Base-by-base conservation (phyloP, 305 asterid genomes). In the Salvia sclarea region DNA sequence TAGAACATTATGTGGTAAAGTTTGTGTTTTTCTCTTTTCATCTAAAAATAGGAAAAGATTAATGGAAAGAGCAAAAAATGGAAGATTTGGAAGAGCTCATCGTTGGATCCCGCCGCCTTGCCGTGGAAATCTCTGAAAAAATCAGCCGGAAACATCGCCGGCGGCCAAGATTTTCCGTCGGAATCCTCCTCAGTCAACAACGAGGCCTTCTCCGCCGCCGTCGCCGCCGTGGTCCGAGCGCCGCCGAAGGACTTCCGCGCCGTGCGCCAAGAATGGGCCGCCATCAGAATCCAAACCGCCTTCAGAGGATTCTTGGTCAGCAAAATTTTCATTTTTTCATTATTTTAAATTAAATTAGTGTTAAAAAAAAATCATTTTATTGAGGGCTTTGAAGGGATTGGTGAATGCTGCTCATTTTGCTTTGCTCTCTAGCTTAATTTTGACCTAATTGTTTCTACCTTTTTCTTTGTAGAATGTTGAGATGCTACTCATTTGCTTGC, bases 201-300 rank as follows among this genome's bases (percentile, higher is more conserved):
- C 41, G 87, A 85, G 45, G 95, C 94, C 66, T 93, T 67, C 75
- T 76, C 47, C 70, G 97, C 96, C 63, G 96, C 98, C 18, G 87
- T 88, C 49, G 95, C 95, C 30, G 77, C 96, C 56, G 95, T 93
- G 16, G 95, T 88, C 9, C 79, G 98, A 68, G 97, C 97, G 61
- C 90, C 87, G 71, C 97, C 97, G 11, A 90, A 87, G 56, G 96
- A 90, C 81, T 93, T 93, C 78, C 81, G 70, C 74, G 94, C 61
- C 68, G 96, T 93, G 10, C 86, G 83, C 78, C 84, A 85, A 75
- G 97, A 93, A 81, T 93, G 97, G 95, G 97, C 95, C 52, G 96
- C 97, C 70, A 90, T 90, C 41, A 83, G 96, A 69, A 90, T 93
- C 72, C 96, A 94, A 80, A 87, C 96, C 68, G 85, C 96, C 25